Base-by-base conservation (phyloP, 2,329 filamentous ascomycete species). In the Phoma sp. region DNA sequence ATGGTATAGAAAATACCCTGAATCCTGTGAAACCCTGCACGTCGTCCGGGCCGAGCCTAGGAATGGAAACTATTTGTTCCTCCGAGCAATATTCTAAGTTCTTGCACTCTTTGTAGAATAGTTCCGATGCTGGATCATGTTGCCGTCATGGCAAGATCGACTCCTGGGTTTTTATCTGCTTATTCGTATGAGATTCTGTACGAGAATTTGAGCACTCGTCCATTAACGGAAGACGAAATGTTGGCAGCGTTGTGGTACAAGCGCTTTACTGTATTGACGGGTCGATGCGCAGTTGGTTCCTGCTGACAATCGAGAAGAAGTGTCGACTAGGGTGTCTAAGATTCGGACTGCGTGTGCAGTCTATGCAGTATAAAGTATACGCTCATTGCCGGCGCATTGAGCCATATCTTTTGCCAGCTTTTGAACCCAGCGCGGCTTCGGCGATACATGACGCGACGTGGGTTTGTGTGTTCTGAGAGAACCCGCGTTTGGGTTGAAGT, bases 1-100 rank as follows among this genome's bases (percentile, higher is more conserved):
- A 37, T 37, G 40, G 37, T 43, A 37, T 41, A 24, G 27, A 17
- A 32, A 36, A 35, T 45, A 32, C 46, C 33, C 36, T 50, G 31
- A 24, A 32, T 37, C n/a, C 21, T 38, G 47, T 51, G 47, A 22
- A 46, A 55, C 43, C 21, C 46, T 46, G 36, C 37, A 50, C 36
- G 5, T 40, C 41, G 10, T 37, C 52, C 41, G 41, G 46, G 31
- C 40, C 35, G 52, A 43, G 46, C 43, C 52, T 46, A 50, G 45
- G 46, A 55, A 50, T 50, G 46, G 43, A 41, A 37, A 32, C 17
- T 25, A 22, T n/a, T 10, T 43, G 8, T 35, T 21, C 35, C 6
- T 33, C 6, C n/a, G 9, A 40, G n/a, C 5, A 12, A 22, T n/a
- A 17, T 3, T 22, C 19, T 21, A 6, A 31, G 1, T 13, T 38